These are phyloP conservation scores for Phanerodontia chrysosporium DNA, from an alignment of 768 basidiomycete genomes.

Conservation along the genomic window DNA sequence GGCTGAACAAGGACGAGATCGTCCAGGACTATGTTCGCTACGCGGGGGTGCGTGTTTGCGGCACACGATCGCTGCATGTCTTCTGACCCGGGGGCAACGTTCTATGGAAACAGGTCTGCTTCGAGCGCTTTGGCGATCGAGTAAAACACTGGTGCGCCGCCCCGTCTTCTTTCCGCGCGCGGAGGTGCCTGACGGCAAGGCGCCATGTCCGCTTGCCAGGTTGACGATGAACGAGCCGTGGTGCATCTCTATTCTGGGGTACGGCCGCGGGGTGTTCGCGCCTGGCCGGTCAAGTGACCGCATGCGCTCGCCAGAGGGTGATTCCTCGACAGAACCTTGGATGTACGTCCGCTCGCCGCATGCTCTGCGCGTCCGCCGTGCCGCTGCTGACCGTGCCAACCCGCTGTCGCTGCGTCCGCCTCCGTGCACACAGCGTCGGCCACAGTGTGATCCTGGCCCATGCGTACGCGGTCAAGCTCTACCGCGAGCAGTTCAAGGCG, in stretches of 20 bases:
- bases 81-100: neutral
- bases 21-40: constrained; percentile 44
- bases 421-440: constrained; percentile 44
- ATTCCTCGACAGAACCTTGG: constrained; percentile 67
- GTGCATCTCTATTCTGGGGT: constrained; percentile 38
- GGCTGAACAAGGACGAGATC: constrained; percentile 44
- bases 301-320: constrained; percentile 50
- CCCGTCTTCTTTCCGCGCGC: neutral
- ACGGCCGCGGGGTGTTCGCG: constrained; percentile 39
- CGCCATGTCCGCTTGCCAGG: constrained; percentile 18
- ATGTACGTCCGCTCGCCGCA: constrained; percentile 40
- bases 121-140: constrained; percentile 42
- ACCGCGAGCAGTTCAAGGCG: constrained; percentile 62
- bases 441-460: constrained; percentile 68
- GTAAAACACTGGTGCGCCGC: constrained; percentile 42
- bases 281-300: constrained; percentile 61
- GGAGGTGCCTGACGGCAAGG: neutral
- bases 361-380: neutral
- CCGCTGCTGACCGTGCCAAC: neutral
- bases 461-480: constrained; percentile 60
- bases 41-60: constrained; percentile 28
- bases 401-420: neutral
- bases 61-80: neutral
- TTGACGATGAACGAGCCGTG: constrained; percentile 48
- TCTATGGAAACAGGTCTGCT: constrained; percentile 32